Base-by-base conservation (phyloP, 1,284 basidiomycete species). In the Trametes hirsuta region DNA sequence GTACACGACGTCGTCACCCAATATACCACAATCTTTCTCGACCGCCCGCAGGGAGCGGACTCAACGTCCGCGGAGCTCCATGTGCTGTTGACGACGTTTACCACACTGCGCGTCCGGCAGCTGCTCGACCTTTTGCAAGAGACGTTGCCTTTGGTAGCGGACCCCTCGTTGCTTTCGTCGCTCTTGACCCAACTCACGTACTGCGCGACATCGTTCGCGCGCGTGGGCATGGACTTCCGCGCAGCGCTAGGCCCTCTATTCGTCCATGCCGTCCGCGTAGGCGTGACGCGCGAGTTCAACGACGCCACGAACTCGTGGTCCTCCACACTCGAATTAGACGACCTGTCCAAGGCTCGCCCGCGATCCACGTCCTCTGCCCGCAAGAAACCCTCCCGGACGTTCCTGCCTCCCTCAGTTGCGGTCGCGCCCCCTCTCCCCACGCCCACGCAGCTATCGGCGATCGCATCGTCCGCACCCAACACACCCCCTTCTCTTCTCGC, bases 151-250 rank as follows among this genome's bases (percentile, higher is more conserved):
- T 80, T 55, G 70, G 87, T 70, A 76, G 81, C 54, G 75, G 84
- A 87, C 53, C 81, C 91, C 0, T 82, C 89, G 0, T 80, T 90
- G 2, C 83, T 97, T 48, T 87, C 90, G 1, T 90, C 94, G 8
- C 82, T 97, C 48, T 84, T 96, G 54, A 95, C 95, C 0, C 95
- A 97, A 69, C 83, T 98, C 47, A 91, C 92, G 9, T 97, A 97
- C 75, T 97, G 94, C 72, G 88, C 93, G 4, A 86, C 88, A n/a
- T 94, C 95, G 0, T 96, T 97, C 70, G 83, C 92, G 0, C 86
- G 94, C n/a, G 84, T 94, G n/a, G 95, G 95, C 0, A 82, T 96
- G 61, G 93, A 95, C 69, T 95, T 95, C 74, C 82, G 86, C 9
- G 75, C 80, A 0, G 76, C 88, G 6, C 78, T 95, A n/a, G 81